Conservation (phyloP, 2,329 filamentous ascomycete genomes). For the Phaeosphaeria sp. region DNA sequence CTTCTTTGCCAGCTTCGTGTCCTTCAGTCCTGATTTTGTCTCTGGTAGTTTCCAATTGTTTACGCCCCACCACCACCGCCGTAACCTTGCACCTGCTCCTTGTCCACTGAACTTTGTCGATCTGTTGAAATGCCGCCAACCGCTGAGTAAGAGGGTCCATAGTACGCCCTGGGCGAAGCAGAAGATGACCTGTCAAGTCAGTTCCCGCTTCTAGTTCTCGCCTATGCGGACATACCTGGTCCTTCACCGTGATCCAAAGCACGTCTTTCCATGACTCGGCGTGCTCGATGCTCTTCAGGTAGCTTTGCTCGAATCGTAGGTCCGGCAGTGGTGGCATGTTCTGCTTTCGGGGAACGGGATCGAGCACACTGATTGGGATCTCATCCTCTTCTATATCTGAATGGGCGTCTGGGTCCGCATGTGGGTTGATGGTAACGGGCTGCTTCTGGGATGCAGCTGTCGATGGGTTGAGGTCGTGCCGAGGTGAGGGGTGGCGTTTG, state of each 20-base stretch:
- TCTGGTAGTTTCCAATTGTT: constrained; percentile 76
- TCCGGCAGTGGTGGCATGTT: constrained; percentile 78
- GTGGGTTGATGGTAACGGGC: constrained; percentile 58
- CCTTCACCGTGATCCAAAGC: constrained; percentile 81
- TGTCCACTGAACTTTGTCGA: constrained; percentile 78
- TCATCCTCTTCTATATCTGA: constrained; percentile 68
- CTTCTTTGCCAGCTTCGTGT: constrained; percentile 42
- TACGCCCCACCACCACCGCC: constrained; percentile 94
- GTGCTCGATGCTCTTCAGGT: constrained; percentile 83
- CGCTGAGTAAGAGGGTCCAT: constrained; percentile 84
- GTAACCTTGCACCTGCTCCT: constrained; percentile 75
- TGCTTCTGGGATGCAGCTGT: constrained; percentile 73
- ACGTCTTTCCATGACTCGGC: constrained; percentile 83
- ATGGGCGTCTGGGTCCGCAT: constrained; percentile 50
- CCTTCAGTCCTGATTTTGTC: constrained; percentile 25
- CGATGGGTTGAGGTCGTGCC: constrained; percentile 80
- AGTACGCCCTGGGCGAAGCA: constrained; percentile 85
- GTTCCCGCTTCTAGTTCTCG: no score
- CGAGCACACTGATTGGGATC: constrained; percentile 71
- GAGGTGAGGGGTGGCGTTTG: constrained; percentile 72
- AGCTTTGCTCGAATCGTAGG: constrained; percentile 96
- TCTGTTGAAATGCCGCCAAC: constrained; percentile 91
- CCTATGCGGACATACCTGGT: constrained; percentile 85
- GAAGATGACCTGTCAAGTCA: constrained; percentile 71
- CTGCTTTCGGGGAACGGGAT: constrained; percentile 59